phyloP scores from a whole-genome alignment of 2,329 filamentous ascomycete genomes.

The Chaetomiaceae sp. region DNA sequence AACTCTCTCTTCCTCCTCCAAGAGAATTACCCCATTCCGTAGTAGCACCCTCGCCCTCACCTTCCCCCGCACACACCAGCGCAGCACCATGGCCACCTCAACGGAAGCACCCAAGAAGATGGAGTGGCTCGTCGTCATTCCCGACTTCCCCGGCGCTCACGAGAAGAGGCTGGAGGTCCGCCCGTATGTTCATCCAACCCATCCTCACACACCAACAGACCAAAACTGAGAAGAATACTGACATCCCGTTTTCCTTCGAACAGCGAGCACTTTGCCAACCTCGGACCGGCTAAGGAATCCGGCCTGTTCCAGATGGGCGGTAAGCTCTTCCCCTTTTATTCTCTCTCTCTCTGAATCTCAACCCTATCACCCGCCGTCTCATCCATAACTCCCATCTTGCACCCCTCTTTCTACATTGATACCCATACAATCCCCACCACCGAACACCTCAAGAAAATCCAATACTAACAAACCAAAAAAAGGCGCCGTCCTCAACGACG shows the following conservation, averaged over 20 bases:
- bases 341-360: neutral
- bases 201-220: too few relatives aligned
- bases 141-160: constrained; percentile 57
- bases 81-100: constrained; percentile 24
- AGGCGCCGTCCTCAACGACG: constrained; percentile 64
- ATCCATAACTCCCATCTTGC: neutral
- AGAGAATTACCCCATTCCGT: neutral
- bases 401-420: neutral
- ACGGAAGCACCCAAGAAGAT: constrained; percentile 41
- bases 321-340: constrained; percentile 33
- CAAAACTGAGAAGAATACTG: too few relatives aligned
- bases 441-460: neutral
- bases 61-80: neutral
- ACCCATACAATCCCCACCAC: too few relatives aligned
- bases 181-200: constrained; percentile 39
- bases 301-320: constrained; percentile 62
- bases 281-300: constrained; percentile 48
- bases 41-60: neutral
- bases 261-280: constrained; percentile 51
- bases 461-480: neutral
- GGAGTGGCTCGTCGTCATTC: constrained; percentile 66
- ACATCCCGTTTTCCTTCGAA: too few relatives aligned
- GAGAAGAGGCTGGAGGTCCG: constrained; percentile 59
- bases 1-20: too few relatives aligned
- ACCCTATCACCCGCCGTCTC: neutral